Evolutionary conservation across 257 asterid genomes (phyloP).

Genomic region (Solanum verrucosum): DNA sequence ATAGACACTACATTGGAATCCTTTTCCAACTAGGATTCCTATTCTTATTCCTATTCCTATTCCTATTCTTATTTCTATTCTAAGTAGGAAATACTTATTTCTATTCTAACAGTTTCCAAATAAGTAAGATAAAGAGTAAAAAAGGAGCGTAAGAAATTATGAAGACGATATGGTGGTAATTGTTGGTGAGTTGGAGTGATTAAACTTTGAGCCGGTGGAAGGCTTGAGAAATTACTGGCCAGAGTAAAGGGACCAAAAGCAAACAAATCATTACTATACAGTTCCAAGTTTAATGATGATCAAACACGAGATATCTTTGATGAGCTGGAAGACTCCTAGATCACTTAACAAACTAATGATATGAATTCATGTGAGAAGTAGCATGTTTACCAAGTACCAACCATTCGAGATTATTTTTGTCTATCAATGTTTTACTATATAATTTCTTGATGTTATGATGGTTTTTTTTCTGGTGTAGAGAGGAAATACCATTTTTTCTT

Average conservation of each 20-base stretch:
- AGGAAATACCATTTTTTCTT: not conserved
- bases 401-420: not conserved
- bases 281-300: not conserved
- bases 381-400: not conserved
- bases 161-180: not conserved
- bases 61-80: too few relatives aligned
- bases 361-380: not conserved
- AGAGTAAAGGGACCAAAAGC: not conserved
- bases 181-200: not conserved
- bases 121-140: not conserved
- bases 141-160: not conserved
- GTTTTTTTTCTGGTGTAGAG: not conserved
- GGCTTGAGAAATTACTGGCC: not conserved
- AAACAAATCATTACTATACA: not conserved
- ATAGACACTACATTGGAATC: too few relatives aligned
- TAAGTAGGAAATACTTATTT: too few relatives aligned
- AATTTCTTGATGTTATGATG: not conserved
- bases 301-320: not conserved
- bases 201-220: not conserved
- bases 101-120: too few relatives aligned
- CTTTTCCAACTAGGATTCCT: too few relatives aligned
- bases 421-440: not conserved
- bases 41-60: too few relatives aligned
- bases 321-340: not conserved
- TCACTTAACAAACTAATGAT: not conserved